phyloP scores from a whole-genome alignment of 169 alveolate genomes.

The Theileria orientalis region DNA sequence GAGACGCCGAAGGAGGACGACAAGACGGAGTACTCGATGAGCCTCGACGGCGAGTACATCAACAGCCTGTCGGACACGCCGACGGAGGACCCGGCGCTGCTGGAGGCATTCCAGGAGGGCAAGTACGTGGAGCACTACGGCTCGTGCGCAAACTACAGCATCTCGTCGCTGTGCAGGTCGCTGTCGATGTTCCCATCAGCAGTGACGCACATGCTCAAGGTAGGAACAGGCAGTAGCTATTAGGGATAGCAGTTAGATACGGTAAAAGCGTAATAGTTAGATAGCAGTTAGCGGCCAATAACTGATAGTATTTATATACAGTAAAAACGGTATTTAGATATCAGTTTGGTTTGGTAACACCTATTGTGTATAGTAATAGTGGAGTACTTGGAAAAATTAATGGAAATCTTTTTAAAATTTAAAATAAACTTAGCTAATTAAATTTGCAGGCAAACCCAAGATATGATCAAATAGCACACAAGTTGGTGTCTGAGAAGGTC shows the following conservation, averaged over 20 bases:
- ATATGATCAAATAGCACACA: constrained; percentile 24
- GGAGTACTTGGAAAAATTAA: too few relatives aligned
- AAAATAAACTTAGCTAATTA: too few relatives aligned
- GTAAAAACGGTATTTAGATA: too few relatives aligned
- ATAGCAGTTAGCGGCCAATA: too few relatives aligned
- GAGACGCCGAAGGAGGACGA: not conserved
- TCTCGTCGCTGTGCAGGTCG: not conserved
- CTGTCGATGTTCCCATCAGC: constrained; percentile 1
- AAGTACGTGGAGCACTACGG: not conserved
- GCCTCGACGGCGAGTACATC: constrained; percentile 1
- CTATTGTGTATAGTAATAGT: too few relatives aligned
- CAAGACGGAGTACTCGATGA: not conserved
- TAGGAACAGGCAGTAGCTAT: too few relatives aligned
- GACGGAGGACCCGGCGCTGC: not conserved
- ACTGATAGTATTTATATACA: too few relatives aligned
- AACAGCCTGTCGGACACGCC: not conserved
- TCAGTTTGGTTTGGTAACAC: too few relatives aligned
- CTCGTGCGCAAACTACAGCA: not conserved
- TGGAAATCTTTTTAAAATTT: too few relatives aligned
- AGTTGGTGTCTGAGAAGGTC: constrained; percentile 19
- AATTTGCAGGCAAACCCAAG: constrained; percentile 6
- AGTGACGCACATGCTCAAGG: not conserved
- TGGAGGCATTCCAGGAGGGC: constrained; percentile 32
- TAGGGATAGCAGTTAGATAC: constrained; percentile 61
- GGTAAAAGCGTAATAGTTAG: too few relatives aligned